These are phyloP conservation scores for Pythium grandisporangium DNA, from an alignment of 352 stramenopile species.

Conservation along the genomic window DNA sequence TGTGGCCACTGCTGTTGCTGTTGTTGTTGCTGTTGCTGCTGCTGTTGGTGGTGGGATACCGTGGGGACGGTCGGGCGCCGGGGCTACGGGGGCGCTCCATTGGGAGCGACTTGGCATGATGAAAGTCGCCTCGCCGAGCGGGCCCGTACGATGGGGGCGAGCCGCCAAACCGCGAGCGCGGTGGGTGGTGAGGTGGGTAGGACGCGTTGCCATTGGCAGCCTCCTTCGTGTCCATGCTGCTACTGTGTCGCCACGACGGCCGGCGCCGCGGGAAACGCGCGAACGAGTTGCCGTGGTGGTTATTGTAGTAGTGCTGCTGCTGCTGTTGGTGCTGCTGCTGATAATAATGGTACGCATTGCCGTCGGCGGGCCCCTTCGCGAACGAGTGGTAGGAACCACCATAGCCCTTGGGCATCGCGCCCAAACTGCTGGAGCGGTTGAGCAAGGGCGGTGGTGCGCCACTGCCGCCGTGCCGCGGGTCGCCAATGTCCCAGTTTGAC, in stretches of 20 bases:
- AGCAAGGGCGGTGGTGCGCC: too few species aligned
- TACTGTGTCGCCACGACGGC: slow-evolving; percentile 49
- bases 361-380: too few species aligned
- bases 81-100: slow-evolving; percentile 39
- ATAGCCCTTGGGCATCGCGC: too few species aligned
- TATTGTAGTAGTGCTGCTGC: slow-evolving; percentile 15
- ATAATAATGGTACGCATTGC: neutral
- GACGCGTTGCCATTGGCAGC: too few species aligned
- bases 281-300: slow-evolving; percentile 39
- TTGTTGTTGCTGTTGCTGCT: too few species aligned
- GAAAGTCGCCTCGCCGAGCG: slow-evolving; percentile 18
- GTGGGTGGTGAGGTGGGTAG: slow-evolving; percentile 15
- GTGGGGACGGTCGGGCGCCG: neutral
- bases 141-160: neutral
- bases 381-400: too few species aligned
- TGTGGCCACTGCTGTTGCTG: too few species aligned
- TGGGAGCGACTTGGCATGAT: slow-evolving; percentile 40
- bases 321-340: neutral
- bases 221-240: slow-evolving; percentile 56
- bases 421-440: too few species aligned
- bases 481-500: slow-evolving; percentile 78
- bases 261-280: slow-evolving; percentile 42
- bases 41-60: neutral
- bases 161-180: neutral
- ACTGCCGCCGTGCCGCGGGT: slow-evolving; percentile 30